Conservation (phyloP, 805 yeast genomes). For the Tetrapisispora arboricola region DNA sequence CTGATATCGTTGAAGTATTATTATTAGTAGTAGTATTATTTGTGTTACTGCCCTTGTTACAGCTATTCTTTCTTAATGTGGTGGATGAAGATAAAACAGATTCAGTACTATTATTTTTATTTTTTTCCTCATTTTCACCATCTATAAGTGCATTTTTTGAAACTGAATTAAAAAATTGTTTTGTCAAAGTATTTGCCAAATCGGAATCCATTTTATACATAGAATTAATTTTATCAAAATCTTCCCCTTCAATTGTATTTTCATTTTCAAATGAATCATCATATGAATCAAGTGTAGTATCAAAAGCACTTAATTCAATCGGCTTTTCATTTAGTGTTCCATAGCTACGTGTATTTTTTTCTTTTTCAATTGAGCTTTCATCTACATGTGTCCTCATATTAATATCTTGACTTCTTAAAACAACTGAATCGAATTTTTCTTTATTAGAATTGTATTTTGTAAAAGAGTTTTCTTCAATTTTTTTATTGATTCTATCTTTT, state of each 20-base stretch:
- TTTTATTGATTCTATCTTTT: conserved; percentile 2
- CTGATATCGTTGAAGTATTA: not conserved
- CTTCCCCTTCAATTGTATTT: not conserved
- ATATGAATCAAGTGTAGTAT: not conserved
- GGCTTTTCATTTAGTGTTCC: conserved; percentile 1
- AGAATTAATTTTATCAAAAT: not conserved
- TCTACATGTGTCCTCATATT: too few relatives aligned
- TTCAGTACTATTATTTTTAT: conserved; percentile 2
- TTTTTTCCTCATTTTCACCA: not conserved
- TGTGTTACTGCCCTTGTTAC: not conserved
- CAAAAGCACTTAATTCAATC: not conserved
- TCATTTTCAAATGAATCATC: not conserved
- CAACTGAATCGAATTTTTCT: too few relatives aligned
- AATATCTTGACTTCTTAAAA: too few relatives aligned
- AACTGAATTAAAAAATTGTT: conserved; percentile 19
- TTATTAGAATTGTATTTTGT: too few relatives aligned
- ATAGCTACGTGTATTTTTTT: not conserved
- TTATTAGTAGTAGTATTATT: conserved; percentile 1
- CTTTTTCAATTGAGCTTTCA: not conserved
- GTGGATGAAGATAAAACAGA: conserved; percentile 4
- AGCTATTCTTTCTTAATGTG: not conserved
- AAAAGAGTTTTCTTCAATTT: not conserved
- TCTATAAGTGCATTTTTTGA: conserved; percentile 9
- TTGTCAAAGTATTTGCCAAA: conserved; percentile 17
- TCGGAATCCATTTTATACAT: conserved; percentile 8